phyloP scores from a whole-genome alignment of 441 rosid genomes.

The Eugenia klotzschiana region DNA sequence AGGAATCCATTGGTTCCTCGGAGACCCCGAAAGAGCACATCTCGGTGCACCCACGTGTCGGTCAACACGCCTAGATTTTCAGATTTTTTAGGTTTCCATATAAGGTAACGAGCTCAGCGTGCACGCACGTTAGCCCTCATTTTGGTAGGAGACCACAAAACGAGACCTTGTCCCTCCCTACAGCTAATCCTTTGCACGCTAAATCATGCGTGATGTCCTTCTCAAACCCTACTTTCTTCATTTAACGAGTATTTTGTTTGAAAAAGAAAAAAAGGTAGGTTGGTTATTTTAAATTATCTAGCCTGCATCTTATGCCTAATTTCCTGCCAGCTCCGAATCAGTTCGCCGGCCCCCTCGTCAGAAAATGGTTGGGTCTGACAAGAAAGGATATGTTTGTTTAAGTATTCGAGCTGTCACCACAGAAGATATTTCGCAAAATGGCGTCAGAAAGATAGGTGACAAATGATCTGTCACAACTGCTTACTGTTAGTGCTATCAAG shows the following conservation, averaged over 20 bases:
- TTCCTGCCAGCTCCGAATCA: neutral
- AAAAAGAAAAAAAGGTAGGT: neutral
- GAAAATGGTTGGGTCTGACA: neutral
- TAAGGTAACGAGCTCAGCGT: neutral
- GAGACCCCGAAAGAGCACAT: neutral
- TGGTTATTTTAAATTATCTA: neutral
- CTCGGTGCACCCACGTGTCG: neutral
- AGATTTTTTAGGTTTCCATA: neutral
- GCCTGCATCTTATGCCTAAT: neutral
- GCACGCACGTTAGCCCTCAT: neutral
- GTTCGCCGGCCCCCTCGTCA: neutral
- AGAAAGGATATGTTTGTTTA: neutral
- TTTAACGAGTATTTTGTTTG: neutral
- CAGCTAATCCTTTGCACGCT: neutral
- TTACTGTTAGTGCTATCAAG: neutral
- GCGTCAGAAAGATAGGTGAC: neutral
- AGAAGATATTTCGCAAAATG: neutral
- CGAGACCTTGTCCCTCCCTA: neutral
- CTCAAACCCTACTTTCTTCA: neutral
- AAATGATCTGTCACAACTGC: neutral
- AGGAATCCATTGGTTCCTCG: neutral
- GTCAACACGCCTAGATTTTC: neutral
- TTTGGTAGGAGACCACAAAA: neutral
- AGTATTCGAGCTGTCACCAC: neutral
- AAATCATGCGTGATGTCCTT: neutral